Base-by-base conservation (phyloP, 345 rosid species). In the Heritiera fomes region DNA sequence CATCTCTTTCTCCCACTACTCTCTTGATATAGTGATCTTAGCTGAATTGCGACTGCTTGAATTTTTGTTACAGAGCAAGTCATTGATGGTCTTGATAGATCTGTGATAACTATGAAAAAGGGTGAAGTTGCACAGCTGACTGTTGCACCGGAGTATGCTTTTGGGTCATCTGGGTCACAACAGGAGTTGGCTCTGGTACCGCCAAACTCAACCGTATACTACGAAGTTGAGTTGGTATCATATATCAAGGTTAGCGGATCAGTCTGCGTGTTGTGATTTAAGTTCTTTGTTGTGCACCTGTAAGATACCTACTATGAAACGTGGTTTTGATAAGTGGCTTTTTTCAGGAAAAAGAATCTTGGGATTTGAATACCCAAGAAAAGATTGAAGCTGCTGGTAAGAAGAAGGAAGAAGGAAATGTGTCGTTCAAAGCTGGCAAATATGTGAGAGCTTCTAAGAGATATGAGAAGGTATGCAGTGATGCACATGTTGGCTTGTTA, bases 321-420 rank as follows among this genome's bases (percentile, higher is more conserved):
- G 3, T 41, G 81, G 61, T 40, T 69, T 73, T 8, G 12, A 28
- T 75, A 28, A 71, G 30, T 76, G n/a, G 15, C 12, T 61, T 4
- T 3, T 55, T 81, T 41, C 80, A 93, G 94, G 99, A 96, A 15
- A 96, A 87, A 83, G 98, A 96, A 74, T 92, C 99, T 0, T 96
- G 99, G 99, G 95, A 96, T 82, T 85, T 96, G 98, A 94, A 83
- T 83, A 96, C 98, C 2, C 79, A 78, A 17, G 98, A 94, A 85
- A 94, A 96, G 84, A 88, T 96, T 72, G 99, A 90, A 85, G 92
- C 94, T 58, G 97, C 97, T 8, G 85, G 90, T 43, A 91, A 85
- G 84, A 96, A 96, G 91, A 94, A 96, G 84, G 99, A 96, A 87
- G 97, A 92, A 83, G 98, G 99, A 23, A 94, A 96, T 83, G 75